Evolutionary conservation across 2,329 filamentous ascomycete genomes (phyloP), one percentile per base, ranked within the genome.

Genomic region (Stenocarpella maydis): DNA sequence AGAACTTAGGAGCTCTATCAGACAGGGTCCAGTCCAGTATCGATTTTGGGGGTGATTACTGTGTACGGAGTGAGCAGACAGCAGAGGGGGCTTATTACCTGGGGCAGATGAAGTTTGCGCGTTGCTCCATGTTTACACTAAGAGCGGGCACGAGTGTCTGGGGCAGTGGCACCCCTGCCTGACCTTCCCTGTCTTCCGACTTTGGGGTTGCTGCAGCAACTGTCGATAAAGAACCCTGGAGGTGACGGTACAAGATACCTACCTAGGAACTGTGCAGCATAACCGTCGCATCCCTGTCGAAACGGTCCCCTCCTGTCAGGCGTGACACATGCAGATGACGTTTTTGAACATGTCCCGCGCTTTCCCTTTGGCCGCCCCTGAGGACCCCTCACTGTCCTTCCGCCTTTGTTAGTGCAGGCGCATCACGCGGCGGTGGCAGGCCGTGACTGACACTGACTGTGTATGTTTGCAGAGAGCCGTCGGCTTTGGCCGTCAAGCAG

Each of bases 281-380:
- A 2, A 31, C 34, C 21, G 31, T 28, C 21, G 28, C 41, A 39
- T 49, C 41, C 64, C 64, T 55, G 49, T 63, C 19, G 37, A 15
- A 65, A 37, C 26, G 60, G 41, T 45, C 37, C 66, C n/a, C 55
- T 52, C 64, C 5, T 67, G 47, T 21, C 21, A 34, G 45, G n/a
- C 41, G 69, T 67, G 64, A 63, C 65, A 68, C 61, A 41, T 69
- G 69, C 69, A 64, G 67, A 71, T 69, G 69, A 69, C 67, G 69
- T 69, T 60, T 47, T 49, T n/a, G 39, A n/a, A 37, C 12, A 61
- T 58, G 54, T 49, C 69, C 61, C 54, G 50, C 53, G 28, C 41
- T 45, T 58, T 60, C 63, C 45, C 63, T 60, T 21, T 26, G 12
- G 58, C 41, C 47, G n/a, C 21, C 58, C 41, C 58, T 47, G 12